These are phyloP conservation scores for Aspergillus melleus DNA, from an alignment of 2,329 filamentous ascomycete species.

Conservation along the genomic window DNA sequence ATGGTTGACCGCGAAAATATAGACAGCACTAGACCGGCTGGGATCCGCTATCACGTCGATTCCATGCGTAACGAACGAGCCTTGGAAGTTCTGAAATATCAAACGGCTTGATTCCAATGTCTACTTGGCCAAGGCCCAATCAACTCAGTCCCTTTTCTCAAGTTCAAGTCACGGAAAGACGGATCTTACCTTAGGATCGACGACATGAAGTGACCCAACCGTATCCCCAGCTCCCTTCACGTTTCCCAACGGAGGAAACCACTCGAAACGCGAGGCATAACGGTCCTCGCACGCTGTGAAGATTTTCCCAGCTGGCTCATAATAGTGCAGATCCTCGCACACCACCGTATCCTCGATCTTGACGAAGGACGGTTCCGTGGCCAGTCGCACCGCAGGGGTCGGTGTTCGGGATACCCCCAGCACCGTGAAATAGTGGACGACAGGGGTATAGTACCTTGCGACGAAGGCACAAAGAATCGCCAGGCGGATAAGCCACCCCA, in stretches of 20 bases:
- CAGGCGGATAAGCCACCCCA: constrained; percentile 23
- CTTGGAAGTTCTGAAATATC: constrained; percentile 52
- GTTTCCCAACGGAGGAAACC: constrained; percentile 53
- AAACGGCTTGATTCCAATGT: constrained; percentile 50
- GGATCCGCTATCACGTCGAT: constrained; percentile 60
- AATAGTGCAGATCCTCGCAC: constrained; percentile 63
- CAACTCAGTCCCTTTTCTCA: background rate
- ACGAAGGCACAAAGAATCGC: constrained; percentile 21
- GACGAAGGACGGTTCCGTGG: constrained; percentile 34
- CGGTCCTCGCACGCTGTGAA: constrained; percentile 60
- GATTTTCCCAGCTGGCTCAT: constrained; percentile 49
- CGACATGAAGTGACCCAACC: constrained; percentile 45
- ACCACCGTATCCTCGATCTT: constrained; percentile 54
- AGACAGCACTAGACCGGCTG: constrained; percentile 47
- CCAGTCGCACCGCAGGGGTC: constrained; percentile 23
- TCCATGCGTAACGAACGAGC: constrained; percentile 60
- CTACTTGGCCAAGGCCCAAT: constrained; percentile 28
- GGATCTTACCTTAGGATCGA: constrained; percentile 52
- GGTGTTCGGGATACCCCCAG: constrained; percentile 25
- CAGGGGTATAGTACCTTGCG: constrained; percentile 20
- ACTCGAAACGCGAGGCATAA: constrained; percentile 43
- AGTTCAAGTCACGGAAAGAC: background rate
- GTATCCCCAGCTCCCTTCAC: constrained; percentile 39
- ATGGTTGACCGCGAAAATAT: constrained; percentile 64
- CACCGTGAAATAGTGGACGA: constrained; percentile 22